Percentiles rank a stretch among this genome's conserved stretches.
These are phyloP conservation scores for Podospora fimiseda DNA, from an alignment of 495 filamentous ascomycete genomes.

Conservation along the genomic window DNA sequence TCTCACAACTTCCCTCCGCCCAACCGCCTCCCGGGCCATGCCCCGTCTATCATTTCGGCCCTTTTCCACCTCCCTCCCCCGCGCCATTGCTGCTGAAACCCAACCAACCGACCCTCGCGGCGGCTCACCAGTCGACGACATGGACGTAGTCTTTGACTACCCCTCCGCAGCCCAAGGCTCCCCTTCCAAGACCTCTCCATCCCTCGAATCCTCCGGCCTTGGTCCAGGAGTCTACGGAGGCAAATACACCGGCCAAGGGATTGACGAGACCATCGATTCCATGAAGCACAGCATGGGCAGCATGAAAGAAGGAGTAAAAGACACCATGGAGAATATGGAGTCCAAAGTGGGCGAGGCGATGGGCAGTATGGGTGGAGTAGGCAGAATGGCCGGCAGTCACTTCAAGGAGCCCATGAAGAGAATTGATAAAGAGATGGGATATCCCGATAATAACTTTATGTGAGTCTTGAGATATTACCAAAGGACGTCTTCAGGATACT, in stretches of 20 bases:
- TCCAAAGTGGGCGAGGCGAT: not conserved
- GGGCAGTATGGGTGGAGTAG: not conserved
- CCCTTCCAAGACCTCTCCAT: not conserved
- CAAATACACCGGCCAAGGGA: slow-evolving; percentile 1
- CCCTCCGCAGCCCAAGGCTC: slow-evolving; percentile 17
- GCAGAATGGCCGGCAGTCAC: not conserved
- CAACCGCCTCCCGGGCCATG: no score
- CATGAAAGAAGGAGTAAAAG: not conserved
- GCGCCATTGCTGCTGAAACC: not conserved
- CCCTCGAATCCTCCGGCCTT: not conserved
- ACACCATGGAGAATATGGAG: not conserved
- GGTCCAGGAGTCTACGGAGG: not conserved
- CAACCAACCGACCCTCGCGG: not conserved
- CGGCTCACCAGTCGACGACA: slow-evolving; percentile 13
- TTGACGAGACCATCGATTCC: slow-evolving; percentile 5
- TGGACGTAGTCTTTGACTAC: slow-evolving; percentile 26
- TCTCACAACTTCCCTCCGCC: no score
- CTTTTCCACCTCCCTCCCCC: not conserved
- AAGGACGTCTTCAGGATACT: not conserved
- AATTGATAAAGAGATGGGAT: slow-evolving; percentile 9
- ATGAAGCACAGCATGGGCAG: not conserved
- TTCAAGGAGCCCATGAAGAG: slow-evolving; percentile 2
- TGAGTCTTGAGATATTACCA: slow-evolving; percentile 1
- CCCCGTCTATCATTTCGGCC: no score
- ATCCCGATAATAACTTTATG: slow-evolving; percentile 5